Conservation (phyloP, 345 rosid species). For the Atalantia buxifolia region DNA sequence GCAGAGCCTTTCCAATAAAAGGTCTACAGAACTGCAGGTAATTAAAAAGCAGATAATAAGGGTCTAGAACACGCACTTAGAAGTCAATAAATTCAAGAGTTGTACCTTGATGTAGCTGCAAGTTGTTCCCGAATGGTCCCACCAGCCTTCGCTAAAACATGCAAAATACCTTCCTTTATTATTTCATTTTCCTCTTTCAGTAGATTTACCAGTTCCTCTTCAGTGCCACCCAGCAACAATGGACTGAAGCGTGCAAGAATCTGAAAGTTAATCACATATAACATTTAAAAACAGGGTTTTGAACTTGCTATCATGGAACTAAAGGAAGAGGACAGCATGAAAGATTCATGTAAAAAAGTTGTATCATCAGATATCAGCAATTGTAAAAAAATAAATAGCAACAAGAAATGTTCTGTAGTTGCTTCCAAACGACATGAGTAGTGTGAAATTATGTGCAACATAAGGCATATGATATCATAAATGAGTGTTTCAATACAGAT, state of each 20-base stretch:
- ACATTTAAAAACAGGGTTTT: constrained; percentile 2
- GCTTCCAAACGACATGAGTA: neutral
- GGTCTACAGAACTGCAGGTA: constrained; percentile 79
- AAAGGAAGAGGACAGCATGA: neutral
- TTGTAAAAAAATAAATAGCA: neutral
- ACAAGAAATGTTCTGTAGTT: neutral
- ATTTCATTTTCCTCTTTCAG: constrained; percentile 85
- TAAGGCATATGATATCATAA: neutral
- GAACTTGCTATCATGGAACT: neutral
- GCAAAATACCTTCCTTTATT: constrained; percentile 84
- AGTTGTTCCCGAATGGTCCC: constrained; percentile 93
- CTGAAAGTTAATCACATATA: constrained; percentile 38
- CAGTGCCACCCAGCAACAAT: constrained; percentile 70
- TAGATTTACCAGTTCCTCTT: constrained; percentile 72
- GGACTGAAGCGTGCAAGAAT: constrained; percentile 85
- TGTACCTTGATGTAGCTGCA: constrained; percentile 69
- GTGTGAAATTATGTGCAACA: neutral
- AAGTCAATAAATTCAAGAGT: constrained; percentile 21
- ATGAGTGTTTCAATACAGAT: neutral
- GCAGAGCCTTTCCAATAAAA: constrained; percentile 85
- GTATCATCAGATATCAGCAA: neutral
- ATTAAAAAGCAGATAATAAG: constrained; percentile 28
- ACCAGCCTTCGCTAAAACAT: constrained; percentile 95
- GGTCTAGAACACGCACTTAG: constrained; percentile 11
- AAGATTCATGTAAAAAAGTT: neutral